Conservation (phyloP, 1,284 basidiomycete genomes). For the Puccinia triticina region DNA sequence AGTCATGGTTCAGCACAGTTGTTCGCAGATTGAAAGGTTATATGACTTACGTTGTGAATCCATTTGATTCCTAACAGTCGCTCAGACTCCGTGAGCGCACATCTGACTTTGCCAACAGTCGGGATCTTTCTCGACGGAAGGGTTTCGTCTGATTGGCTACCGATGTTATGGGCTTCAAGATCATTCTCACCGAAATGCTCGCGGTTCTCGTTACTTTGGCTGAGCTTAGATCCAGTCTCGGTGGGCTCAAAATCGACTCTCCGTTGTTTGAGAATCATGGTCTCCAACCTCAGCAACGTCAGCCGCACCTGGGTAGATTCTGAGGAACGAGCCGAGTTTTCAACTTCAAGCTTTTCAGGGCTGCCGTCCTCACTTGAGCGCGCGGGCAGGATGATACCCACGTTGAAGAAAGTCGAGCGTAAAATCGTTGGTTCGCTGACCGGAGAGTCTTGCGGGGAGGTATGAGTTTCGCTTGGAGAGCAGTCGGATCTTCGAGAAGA, state of each 20-base stretch:
- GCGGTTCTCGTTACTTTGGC: not conserved
- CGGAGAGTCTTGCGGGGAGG: not conserved
- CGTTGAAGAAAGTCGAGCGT: slow-evolving; percentile 23
- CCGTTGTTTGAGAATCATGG: slow-evolving; percentile 45
- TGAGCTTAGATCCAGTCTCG: not conserved
- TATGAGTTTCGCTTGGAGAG: not conserved
- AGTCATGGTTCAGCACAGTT: not conserved
- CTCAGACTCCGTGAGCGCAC: slow-evolving; percentile 31
- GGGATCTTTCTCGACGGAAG: not conserved
- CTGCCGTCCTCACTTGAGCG: not conserved
- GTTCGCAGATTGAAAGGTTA: not conserved
- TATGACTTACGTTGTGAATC: slow-evolving; percentile 41
- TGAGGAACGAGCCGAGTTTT: not conserved
- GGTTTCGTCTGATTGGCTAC: not conserved
- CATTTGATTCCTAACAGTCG: slow-evolving; percentile 44
- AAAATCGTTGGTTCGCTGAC: not conserved
- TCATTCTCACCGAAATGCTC: not conserved
- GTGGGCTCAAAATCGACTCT: slow-evolving; percentile 29
- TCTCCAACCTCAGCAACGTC: slow-evolving; percentile 25
- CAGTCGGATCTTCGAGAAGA: slow-evolving; percentile 2
- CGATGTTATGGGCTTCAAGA: not conserved
- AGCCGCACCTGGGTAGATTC: not conserved
- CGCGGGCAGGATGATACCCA: slow-evolving; percentile 12
- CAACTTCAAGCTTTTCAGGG: not conserved
- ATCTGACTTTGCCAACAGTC: slow-evolving; percentile 41